These are phyloP conservation scores for Coriolopsis trogii DNA, from an alignment of 1,284 basidiomycete genomes.

Conservation along the genomic window DNA sequence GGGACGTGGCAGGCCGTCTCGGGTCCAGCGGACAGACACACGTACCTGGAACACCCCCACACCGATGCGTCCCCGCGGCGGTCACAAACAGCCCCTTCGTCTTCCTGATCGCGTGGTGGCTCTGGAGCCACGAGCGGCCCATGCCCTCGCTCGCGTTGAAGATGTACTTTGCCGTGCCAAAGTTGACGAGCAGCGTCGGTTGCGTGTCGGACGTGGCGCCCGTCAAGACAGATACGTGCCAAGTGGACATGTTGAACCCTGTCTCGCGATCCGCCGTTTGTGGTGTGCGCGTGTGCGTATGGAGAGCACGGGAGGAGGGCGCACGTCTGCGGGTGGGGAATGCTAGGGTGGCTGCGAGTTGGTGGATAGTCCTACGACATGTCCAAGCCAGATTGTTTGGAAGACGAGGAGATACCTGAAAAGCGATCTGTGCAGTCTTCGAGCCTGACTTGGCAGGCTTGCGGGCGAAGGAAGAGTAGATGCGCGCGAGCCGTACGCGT, in stretches of 20 bases:
- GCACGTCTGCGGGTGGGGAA: not conserved
- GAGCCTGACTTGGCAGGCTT: not conserved
- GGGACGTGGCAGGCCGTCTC: not conserved
- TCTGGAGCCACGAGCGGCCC: slow-evolving; percentile 73
- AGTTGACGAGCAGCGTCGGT: slow-evolving; percentile 72
- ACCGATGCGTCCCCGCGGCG: slow-evolving; percentile 59
- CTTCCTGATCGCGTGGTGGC: slow-evolving; percentile 62
- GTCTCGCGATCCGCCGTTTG: no score
- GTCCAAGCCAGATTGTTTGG: slow-evolving; percentile 20
- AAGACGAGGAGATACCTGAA: not conserved
- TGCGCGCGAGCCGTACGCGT: no score
- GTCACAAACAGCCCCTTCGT: slow-evolving; percentile 77
- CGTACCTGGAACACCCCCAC: slow-evolving; percentile 74
- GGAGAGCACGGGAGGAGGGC: not conserved
- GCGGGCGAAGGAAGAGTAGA: not conserved
- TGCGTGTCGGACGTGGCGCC: slow-evolving; percentile 75
- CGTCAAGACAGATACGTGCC: slow-evolving; percentile 65
- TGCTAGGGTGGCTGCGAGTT: not conserved
- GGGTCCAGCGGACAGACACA: no score
- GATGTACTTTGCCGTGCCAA: slow-evolving; percentile 80
- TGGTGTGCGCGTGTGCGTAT: not conserved
- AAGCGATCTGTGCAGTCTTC: not conserved
- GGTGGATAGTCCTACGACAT: no score
- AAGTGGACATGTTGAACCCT: slow-evolving; percentile 45
- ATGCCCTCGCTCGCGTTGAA: slow-evolving; percentile 90